Evolutionary conservation across 768 basidiomycete species (phyloP).

Genomic region (Calocera viscosa): DNA sequence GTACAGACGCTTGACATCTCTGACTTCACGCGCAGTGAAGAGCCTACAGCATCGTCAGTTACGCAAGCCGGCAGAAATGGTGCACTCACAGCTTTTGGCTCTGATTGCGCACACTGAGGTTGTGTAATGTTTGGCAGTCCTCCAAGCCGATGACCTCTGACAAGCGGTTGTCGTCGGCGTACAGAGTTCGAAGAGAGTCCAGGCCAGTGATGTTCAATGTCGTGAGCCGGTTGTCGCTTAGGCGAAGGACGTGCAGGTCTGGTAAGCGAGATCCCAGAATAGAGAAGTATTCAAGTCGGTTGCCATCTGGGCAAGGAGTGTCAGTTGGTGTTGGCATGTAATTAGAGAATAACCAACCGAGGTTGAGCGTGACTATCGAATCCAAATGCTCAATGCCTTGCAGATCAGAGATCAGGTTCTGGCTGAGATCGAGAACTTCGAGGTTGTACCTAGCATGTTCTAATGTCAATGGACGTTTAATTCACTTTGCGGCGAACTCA

Average conservation of each 20-base stretch:
- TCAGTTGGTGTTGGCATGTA: background rate
- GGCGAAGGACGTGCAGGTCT: slow-evolving; percentile 67
- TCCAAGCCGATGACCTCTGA: slow-evolving; percentile 27
- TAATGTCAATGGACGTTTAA: background rate
- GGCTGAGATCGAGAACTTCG: slow-evolving; percentile 71
- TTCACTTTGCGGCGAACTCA: slow-evolving; percentile 26
- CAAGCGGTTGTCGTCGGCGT: slow-evolving; percentile 70
- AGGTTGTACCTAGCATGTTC: slow-evolving; percentile 34
- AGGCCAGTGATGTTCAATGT: slow-evolving; percentile 48
- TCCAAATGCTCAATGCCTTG: slow-evolving; percentile 39
- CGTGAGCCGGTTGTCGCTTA: slow-evolving; percentile 68
- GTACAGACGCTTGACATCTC: slow-evolving; percentile 88
- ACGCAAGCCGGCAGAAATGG: slow-evolving; percentile 20
- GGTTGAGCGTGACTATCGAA: slow-evolving; percentile 54
- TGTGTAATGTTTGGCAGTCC: slow-evolving; percentile 61
- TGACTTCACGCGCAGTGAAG: slow-evolving; percentile 41
- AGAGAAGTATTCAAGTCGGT: slow-evolving; percentile 44
- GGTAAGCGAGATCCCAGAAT: slow-evolving; percentile 34
- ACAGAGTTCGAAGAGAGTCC: slow-evolving; percentile 72
- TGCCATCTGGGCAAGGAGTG: slow-evolving; percentile 45
- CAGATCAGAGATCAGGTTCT: slow-evolving; percentile 53
- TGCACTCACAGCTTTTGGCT: slow-evolving; percentile 58
- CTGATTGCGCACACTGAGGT: slow-evolving; percentile 85
- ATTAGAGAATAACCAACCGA: slow-evolving; percentile 48
- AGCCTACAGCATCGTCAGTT: slow-evolving; percentile 14